phyloP scores from a whole-genome alignment of 2,329 filamentous ascomycete species.

The Rhynchosporium graminicola region DNA sequence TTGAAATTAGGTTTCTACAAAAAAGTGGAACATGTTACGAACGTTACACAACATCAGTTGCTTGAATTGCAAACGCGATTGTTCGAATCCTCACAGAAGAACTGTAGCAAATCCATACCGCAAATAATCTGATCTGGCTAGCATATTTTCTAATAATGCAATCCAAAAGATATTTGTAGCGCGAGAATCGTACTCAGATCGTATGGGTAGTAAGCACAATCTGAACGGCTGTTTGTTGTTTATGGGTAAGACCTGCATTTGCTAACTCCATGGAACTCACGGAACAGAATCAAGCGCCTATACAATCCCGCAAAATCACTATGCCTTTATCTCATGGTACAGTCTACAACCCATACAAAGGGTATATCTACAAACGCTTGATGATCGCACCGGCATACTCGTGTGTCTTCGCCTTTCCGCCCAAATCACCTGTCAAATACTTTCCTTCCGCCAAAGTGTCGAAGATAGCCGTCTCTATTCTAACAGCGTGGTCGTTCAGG shows the following conservation, averaged over 20 bases:
- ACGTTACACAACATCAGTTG: too few relatives aligned
- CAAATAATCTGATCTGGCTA: too few relatives aligned
- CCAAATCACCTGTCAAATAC: constrained; percentile 91
- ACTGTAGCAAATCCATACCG: too few relatives aligned
- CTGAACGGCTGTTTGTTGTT: neutral
- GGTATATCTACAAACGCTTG: constrained; percentile 44
- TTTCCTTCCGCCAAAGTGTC: constrained; percentile 95
- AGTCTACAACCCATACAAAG: constrained; percentile 36
- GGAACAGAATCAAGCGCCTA: constrained; percentile 7
- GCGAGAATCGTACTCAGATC: too few relatives aligned
- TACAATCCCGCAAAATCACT: constrained; percentile 13
- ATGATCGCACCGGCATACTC: constrained; percentile 96
- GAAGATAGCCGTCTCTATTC: constrained; percentile 94
- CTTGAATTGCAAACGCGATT: too few relatives aligned
- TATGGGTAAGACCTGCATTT: constrained; percentile 2
- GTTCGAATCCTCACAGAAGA: too few relatives aligned
- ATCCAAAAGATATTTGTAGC: too few relatives aligned
- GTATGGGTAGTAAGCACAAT: neutral
- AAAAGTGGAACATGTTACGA: too few relatives aligned
- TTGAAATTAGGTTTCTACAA: too few relatives aligned
- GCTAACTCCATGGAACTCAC: constrained; percentile 1
- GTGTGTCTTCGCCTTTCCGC: constrained; percentile 92
- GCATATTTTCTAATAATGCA: too few relatives aligned
- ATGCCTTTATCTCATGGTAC: constrained; percentile 38
- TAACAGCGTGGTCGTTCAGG: constrained; percentile 76